Evolutionary conservation across 108 stramenopile species (phyloP).

Genomic region (Skeletonema tropicum): DNA sequence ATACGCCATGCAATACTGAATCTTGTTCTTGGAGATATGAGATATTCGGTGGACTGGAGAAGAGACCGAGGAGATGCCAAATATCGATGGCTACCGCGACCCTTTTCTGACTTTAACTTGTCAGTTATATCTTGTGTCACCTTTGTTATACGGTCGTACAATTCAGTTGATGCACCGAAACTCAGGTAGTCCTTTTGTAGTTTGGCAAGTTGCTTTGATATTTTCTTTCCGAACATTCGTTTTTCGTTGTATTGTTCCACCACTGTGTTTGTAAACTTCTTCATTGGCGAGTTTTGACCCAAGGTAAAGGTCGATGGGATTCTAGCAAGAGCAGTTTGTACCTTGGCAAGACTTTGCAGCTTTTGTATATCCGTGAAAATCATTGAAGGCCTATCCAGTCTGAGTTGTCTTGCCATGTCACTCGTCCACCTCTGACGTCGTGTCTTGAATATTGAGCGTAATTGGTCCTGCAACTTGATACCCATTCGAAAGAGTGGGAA

Average conservation of each 20-base stretch:
- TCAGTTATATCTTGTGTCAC: constrained; percentile 49
- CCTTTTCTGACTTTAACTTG: constrained; percentile 44
- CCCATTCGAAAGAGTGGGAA: constrained; percentile 58
- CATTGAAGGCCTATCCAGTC: constrained; percentile 30
- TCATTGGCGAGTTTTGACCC: constrained; percentile 19
- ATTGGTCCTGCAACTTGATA: constrained; percentile 50
- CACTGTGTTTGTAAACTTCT: constrained; percentile 39
- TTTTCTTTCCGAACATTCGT: constrained; percentile 36
- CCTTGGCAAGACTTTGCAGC: constrained; percentile 39
- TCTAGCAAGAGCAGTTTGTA: constrained; percentile 41
- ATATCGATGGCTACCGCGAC: constrained; percentile 30
- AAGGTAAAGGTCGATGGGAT: constrained; percentile 27
- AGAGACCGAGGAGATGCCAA: constrained; percentile 32
- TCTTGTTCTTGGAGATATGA: constrained; percentile 67
- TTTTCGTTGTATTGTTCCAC: constrained; percentile 42
- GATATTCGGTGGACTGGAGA: constrained; percentile 34
- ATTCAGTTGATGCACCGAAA: constrained; percentile 39
- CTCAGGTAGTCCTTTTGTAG: constrained; percentile 42
- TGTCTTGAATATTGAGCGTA: constrained; percentile 33
- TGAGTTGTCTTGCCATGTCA: constrained; percentile 27
- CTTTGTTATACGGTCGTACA: constrained; percentile 60
- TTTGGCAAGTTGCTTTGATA: constrained; percentile 37
- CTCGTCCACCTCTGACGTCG: constrained; percentile 33
- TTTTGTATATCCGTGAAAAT: constrained; percentile 45
- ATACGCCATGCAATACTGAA: constrained; percentile 69